Conservation (phyloP, 2,329 filamentous ascomycete genomes). For the Aspergillus oerlinghausenensis region DNA sequence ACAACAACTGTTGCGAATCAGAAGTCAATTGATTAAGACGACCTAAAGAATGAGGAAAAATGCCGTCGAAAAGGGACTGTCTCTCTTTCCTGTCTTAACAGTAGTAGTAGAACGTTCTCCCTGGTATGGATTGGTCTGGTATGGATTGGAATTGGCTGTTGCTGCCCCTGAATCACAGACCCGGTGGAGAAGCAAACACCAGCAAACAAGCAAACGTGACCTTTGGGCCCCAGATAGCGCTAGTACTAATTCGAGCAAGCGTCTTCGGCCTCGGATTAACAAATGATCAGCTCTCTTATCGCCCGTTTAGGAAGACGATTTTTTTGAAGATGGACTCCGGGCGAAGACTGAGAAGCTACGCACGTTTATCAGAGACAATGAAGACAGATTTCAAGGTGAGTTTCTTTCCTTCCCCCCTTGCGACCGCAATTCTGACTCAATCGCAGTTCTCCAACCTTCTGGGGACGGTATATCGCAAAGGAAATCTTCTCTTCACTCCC, state of each 20-base stretch:
- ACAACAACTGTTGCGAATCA: background rate
- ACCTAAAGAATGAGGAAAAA: slow-evolving; percentile 4
- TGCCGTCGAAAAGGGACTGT: slow-evolving; percentile 8
- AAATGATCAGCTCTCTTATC: slow-evolving; percentile 23
- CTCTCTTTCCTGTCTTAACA: slow-evolving; percentile 11
- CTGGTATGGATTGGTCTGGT: background rate
- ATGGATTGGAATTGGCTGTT: slow-evolving; percentile 6
- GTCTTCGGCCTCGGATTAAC: slow-evolving; percentile 24
- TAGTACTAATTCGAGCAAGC: slow-evolving; percentile 25
- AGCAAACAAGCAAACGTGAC: slow-evolving; percentile 15
- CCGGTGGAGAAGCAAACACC: slow-evolving; percentile 10
- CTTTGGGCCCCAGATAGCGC: slow-evolving; percentile 24
- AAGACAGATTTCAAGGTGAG: slow-evolving; percentile 97
- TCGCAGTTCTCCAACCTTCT: slow-evolving; percentile 92
- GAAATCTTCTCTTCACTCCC: slow-evolving; percentile 92
- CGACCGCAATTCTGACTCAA: slow-evolving; percentile 2
- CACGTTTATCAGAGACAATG: slow-evolving; percentile 53
- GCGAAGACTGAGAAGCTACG: slow-evolving; percentile 15
- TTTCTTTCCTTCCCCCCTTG: background rate
- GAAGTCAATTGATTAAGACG: background rate
- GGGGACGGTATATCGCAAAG: slow-evolving; percentile 96
- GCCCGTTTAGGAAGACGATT: slow-evolving; percentile 16
- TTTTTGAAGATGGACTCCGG: slow-evolving; percentile 22
- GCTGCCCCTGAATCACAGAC: slow-evolving; percentile 31
- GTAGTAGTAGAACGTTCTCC: slow-evolving; percentile 9